Percentiles rank a stretch among this genome's conserved stretches.
Conservation (phyloP, 2,329 filamentous ascomycete species). For the Zopfia rhizophila region DNA sequence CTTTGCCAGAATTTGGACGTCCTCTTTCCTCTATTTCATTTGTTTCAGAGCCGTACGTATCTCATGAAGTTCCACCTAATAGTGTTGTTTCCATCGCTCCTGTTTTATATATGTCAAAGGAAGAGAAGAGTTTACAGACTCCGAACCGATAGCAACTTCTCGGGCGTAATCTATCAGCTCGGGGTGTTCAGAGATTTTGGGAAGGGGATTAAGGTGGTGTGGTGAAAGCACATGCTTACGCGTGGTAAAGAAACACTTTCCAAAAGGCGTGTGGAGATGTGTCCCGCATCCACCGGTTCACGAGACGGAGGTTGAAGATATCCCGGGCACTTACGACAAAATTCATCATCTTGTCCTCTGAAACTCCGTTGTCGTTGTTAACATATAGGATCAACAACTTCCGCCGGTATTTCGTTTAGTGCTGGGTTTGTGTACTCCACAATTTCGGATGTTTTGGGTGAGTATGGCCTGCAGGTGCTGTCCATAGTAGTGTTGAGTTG, state of each 20-base stretch:
- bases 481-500: too few species aligned
- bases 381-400: too few species aligned
- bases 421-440: too few species aligned
- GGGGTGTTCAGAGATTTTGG: neutral
- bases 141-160: constrained; percentile 5
- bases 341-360: too few species aligned
- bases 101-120: too few species aligned
- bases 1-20: constrained; percentile 3
- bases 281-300: neutral
- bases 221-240: constrained; percentile 13
- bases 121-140: too few species aligned
- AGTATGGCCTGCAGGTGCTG: too few species aligned
- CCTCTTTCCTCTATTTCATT: constrained; percentile 6
- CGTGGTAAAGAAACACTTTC: constrained; percentile 1
- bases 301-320: constrained; percentile 7
- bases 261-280: constrained; percentile 4
- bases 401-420: too few species aligned
- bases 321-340: neutral
- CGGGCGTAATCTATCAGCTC: neutral
- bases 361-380: too few species aligned
- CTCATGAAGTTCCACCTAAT: constrained; percentile 3
- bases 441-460: too few species aligned
- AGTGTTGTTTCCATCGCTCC: constrained; percentile 1
- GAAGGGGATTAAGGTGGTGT: constrained; percentile 1
- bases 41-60: neutral